These are phyloP conservation scores for Tricharina praecox DNA, from an alignment of 495 filamentous ascomycete genomes.

Conservation along the genomic window DNA sequence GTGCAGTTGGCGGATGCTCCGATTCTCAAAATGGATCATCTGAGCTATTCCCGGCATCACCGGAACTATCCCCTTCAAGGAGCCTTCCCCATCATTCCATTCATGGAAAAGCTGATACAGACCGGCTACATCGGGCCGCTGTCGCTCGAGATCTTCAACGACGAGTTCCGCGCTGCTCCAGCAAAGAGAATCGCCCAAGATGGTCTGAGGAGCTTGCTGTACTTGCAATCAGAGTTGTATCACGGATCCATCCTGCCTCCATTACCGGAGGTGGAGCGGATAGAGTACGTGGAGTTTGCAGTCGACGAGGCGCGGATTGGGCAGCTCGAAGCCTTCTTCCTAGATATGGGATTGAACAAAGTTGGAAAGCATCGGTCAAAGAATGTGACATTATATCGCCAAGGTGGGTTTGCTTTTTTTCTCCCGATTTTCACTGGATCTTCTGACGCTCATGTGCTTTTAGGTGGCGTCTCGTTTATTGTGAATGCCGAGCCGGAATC, in stretches of 20 bases:
- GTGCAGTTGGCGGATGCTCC: conserved; percentile 71
- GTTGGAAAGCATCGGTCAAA: conserved; percentile 2
- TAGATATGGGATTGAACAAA: conserved; percentile 5
- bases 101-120: conserved; percentile 5
- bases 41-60: conserved; percentile 7
- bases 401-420: background rate
- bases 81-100: conserved; percentile 4
- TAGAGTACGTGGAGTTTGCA: conserved; percentile 6
- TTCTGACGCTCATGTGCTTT: background rate
- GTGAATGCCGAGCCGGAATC: conserved; percentile 6
- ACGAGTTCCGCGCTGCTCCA: conserved; percentile 5
- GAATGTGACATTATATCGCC: conserved; percentile 1
- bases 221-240: conserved; percentile 3
- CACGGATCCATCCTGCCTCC: conserved; percentile 4
- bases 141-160: conserved; percentile 6
- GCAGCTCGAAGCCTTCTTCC: conserved; percentile 3
- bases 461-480: conserved; percentile 4
- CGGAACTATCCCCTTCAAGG: conserved; percentile 6
- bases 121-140: conserved; percentile 3
- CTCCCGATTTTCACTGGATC: background rate
- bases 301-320: conserved; percentile 3
- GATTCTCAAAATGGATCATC: conserved; percentile 31
- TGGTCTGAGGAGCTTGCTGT: conserved; percentile 2
- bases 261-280: conserved; percentile 6
- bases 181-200: conserved; percentile 6